phyloP scores from a whole-genome alignment of 805 yeast species.

The Candida chauliodis region DNA sequence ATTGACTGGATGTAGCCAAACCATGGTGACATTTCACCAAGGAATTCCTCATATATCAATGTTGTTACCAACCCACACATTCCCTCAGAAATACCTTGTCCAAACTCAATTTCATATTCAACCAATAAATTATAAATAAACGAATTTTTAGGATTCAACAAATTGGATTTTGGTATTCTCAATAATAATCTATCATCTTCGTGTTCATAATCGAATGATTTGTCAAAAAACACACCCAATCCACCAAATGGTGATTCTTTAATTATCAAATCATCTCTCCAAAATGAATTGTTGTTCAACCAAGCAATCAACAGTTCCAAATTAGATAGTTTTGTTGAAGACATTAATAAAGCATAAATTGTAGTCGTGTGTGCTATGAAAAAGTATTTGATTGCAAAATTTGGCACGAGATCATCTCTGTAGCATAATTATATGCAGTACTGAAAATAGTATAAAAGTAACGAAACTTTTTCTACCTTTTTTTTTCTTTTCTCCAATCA shows the following conservation, averaged over 20 bases:
- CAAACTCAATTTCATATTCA: constrained; percentile 40
- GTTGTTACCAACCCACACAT: constrained; percentile 65
- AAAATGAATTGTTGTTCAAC: constrained; percentile 54
- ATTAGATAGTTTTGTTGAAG: constrained; percentile 6
- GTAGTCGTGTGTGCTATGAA: not conserved
- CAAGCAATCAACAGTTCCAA: constrained; percentile 31
- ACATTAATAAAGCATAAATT: constrained; percentile 6
- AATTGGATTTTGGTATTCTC: constrained; percentile 57
- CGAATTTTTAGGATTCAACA: constrained; percentile 58
- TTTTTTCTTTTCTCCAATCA: constrained; percentile 32
- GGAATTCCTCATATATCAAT: constrained; percentile 64
- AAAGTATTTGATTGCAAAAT: constrained; percentile 1
- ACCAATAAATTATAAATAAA: constrained; percentile 61
- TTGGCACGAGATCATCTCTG: not conserved
- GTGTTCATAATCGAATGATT: constrained; percentile 21
- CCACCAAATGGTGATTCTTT: constrained; percentile 52
- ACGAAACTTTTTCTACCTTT: constrained; percentile 10
- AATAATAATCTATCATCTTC: constrained; percentile 28
- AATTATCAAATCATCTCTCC: constrained; percentile 50
- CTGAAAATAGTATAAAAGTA: constrained; percentile 2
- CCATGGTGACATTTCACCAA: constrained; percentile 79
- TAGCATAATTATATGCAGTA: not conserved
- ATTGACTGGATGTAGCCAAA: constrained; percentile 56
- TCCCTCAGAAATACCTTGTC: constrained; percentile 45
- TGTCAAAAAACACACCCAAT: constrained; percentile 65